Base-by-base conservation (phyloP, 306 rosid species). In the Begonia masoniana region DNA sequence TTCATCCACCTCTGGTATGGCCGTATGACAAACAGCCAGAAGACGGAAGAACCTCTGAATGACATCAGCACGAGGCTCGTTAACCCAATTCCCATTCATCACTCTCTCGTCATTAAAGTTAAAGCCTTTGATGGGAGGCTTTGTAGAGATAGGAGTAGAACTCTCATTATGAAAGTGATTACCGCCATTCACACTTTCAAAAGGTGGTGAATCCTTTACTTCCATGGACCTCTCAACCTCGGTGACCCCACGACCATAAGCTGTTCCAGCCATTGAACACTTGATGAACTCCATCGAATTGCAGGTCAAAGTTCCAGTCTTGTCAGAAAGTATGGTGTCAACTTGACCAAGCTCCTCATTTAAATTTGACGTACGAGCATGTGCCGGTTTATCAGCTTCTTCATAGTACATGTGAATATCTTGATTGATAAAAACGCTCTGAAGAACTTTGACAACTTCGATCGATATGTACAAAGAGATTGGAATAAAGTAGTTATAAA, bases 261-360 rank as follows among this genome's bases (percentile, higher is more conserved):
- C 92, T 58, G 66, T 81, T 67, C 96, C 97, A 17, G 96, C 96
- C 52, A 85, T 69, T 41, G 96, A 85, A 77, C 94, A 91, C 71
- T 91, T 91, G 46, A 91, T 75, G 72, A 91, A 91, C 77, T 91
- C 97, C 97, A 91, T 91, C 36, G 97, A 85, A 63, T 91, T 91
- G 85, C 96, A 91, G 11, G 97, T 91, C 72, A 91, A 64, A 57
- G 97, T 91, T 69, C 97, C 97, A 19, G 97, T 91, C 75, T 91
- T 91, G 73, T 91, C 97, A 41, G 97, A 85, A 55, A 91, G 97
- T 71, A 91, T 75, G 13, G 97, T 91, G 62, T 85, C 81, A 23
- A 91, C 97, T 81, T 91, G 97, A 61, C 97, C 97, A 69, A 91
- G 97, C 58, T 85, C 97, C 78, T 91, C 97, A 64, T 85, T 91